Percentiles rank a stretch among this genome's conserved stretches.
Conservation (phyloP, 768 basidiomycete genomes). For the Stropharia rugosoannulata region DNA sequence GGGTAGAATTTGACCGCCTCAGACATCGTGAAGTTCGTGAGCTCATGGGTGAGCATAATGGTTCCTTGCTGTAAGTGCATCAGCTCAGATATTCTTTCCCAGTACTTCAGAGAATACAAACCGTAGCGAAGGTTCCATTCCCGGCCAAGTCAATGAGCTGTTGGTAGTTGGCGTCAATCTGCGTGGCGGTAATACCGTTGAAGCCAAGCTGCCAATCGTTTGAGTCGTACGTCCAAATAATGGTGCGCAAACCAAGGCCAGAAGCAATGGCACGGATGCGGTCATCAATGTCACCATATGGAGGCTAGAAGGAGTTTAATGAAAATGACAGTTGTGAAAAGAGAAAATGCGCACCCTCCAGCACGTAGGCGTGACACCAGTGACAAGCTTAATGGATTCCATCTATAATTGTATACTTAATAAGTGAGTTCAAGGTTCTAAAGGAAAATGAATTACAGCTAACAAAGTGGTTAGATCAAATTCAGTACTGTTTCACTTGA, state of each 20-base stretch:
- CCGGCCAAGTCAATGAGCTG: constrained; percentile 45
- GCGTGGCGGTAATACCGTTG: constrained; percentile 38
- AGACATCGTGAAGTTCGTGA: constrained; percentile 61
- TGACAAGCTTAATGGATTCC: constrained; percentile 51
- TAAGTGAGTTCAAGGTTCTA: background rate
- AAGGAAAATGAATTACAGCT: constrained; percentile 19
- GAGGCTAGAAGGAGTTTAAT: constrained; percentile 38
- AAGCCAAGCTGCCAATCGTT: constrained; percentile 69
- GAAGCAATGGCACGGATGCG: constrained; percentile 71
- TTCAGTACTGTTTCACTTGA: background rate
- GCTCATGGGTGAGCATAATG: constrained; percentile 57
- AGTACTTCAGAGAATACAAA: constrained; percentile 17
- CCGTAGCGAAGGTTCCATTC: constrained; percentile 40
- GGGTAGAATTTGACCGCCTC: constrained; percentile 53
- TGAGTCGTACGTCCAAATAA: constrained; percentile 73
- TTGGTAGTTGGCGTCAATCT: constrained; percentile 55
- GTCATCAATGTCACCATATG: constrained; percentile 71
- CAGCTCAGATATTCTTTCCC: constrained; percentile 1
- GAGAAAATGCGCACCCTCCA: constrained; percentile 45
- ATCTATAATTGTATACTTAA: constrained; percentile 29
- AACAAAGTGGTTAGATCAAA: no score
- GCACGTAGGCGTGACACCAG: constrained; percentile 57
- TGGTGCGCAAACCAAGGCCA: constrained; percentile 64
- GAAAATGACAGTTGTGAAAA: background rate
- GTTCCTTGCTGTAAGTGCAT: constrained; percentile 36